These are phyloP conservation scores for Penicillium argentinense DNA, from an alignment of 495 filamentous ascomycete species.

Conservation along the genomic window DNA sequence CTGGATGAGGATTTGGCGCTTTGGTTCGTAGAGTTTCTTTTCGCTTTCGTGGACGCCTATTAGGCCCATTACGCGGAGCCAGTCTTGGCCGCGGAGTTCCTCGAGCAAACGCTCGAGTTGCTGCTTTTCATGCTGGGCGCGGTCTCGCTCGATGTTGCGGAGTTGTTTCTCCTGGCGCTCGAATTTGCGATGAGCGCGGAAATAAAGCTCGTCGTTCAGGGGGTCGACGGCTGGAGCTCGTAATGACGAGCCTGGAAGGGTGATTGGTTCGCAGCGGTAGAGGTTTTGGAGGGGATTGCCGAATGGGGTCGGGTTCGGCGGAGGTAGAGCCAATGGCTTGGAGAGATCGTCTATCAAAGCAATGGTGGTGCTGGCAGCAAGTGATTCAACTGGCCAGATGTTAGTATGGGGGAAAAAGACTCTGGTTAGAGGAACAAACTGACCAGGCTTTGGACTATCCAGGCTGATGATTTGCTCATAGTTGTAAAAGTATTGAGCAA, in stretches of 20 bases:
- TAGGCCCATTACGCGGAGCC: slow-evolving; percentile 92
- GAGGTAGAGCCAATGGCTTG: slow-evolving; percentile 24
- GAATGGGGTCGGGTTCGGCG: slow-evolving; percentile 30
- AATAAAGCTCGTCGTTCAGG: slow-evolving; percentile 65
- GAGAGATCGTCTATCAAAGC: slow-evolving; percentile 46
- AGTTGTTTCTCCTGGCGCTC: slow-evolving; percentile 90
- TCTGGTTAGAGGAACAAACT: slow-evolving; percentile 14
- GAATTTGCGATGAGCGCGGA: slow-evolving; percentile 69
- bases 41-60: slow-evolving; percentile 78
- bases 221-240: slow-evolving; percentile 50
- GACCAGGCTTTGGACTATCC: slow-evolving; percentile 74
- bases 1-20: slow-evolving; percentile 76
- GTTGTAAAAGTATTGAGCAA: slow-evolving; percentile 83
- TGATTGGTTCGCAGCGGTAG: slow-evolving; percentile 33
- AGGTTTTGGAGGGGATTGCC: slow-evolving; percentile 43
- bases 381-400: slow-evolving; percentile 34
- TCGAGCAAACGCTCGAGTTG: slow-evolving; percentile 84
- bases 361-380: slow-evolving; percentile 45
- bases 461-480: slow-evolving; percentile 89
- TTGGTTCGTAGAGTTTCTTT: slow-evolving; percentile 82
- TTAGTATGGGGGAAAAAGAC: not conserved
- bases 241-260: slow-evolving; percentile 18
- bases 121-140: slow-evolving; percentile 87
- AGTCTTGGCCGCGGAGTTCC: slow-evolving; percentile 85
- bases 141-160: slow-evolving; percentile 88